Conservation (phyloP, 2,329 filamentous ascomycete genomes). For the Leptographium radiaticola region DNA sequence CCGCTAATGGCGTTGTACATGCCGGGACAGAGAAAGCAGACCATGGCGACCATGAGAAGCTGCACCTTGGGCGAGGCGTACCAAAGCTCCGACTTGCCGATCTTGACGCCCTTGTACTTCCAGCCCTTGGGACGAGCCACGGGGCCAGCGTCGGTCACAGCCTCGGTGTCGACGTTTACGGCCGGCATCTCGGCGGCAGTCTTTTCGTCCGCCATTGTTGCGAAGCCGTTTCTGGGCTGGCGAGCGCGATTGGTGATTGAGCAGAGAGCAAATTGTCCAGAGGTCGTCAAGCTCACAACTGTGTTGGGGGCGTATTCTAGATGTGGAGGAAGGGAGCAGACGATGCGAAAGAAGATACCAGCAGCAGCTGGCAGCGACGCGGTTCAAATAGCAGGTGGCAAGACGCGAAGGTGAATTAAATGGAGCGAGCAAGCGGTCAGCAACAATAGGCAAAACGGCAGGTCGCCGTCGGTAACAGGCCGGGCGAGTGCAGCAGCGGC, state of each 20-base stretch:
- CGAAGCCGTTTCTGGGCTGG: neutral
- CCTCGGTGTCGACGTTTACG: neutral
- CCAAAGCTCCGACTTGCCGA: slow-evolving; percentile 45
- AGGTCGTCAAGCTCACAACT: too few species aligned
- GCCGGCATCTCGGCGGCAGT: neutral
- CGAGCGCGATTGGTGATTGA: neutral
- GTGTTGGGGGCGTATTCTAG: neutral
- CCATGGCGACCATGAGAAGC: slow-evolving; percentile 56
- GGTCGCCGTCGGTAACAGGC: too few species aligned
- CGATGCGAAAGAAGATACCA: neutral
- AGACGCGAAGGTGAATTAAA: neutral
- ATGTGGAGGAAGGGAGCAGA: neutral
- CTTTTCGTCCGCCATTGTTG: slow-evolving; percentile 9
- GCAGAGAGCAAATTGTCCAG: neutral
- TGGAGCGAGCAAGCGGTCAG: neutral
- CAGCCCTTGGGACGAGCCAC: slow-evolving; percentile 36
- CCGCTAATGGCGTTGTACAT: slow-evolving; percentile 17
- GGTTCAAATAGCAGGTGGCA: neutral
- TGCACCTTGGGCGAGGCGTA: slow-evolving; percentile 64
- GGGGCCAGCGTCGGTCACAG: neutral
- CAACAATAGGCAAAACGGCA: neutral
- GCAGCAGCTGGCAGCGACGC: neutral
- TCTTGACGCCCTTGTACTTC: slow-evolving; percentile 51
- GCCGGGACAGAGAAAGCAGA: slow-evolving; percentile 38
- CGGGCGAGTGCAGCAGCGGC: too few species aligned